Percentiles rank a stretch among this genome's conserved stretches.
phyloP scores from a whole-genome alignment of 805 yeast genomes.

The Saccharomycopsis schoenii region DNA sequence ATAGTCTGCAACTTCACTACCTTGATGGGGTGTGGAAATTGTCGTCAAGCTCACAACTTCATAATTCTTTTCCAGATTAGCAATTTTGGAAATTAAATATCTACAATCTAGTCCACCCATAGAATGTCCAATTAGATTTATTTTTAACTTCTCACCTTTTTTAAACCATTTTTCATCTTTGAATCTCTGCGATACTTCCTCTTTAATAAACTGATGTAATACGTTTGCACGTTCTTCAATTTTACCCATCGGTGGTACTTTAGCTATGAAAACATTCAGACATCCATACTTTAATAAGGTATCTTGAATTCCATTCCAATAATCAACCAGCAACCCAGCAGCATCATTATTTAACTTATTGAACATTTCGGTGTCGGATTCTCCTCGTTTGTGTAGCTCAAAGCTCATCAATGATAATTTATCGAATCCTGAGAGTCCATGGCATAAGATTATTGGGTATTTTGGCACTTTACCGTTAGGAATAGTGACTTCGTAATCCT shows the following conservation, averaged over 20 bases:
- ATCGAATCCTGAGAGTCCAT: slow-evolving; percentile 82
- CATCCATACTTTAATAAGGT: slow-evolving; percentile 55
- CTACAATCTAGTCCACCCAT: slow-evolving; percentile 92
- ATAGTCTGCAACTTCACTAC: slow-evolving; percentile 74
- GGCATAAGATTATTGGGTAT: slow-evolving; percentile 72
- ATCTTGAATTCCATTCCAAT: slow-evolving; percentile 74
- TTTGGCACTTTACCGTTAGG: slow-evolving; percentile 38
- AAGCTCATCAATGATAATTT: slow-evolving; percentile 30
- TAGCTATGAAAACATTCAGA: slow-evolving; percentile 50
- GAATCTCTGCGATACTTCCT: slow-evolving; percentile 5
- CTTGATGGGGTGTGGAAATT: slow-evolving; percentile 80
- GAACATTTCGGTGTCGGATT: slow-evolving; percentile 17
- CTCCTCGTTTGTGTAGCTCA: slow-evolving; percentile 20
- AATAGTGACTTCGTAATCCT: neutral
- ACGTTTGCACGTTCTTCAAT: slow-evolving; percentile 57
- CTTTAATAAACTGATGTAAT: slow-evolving; percentile 41
- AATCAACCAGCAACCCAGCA: slow-evolving; percentile 42
- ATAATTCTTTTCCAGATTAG: slow-evolving; percentile 32
- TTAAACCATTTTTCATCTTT: neutral
- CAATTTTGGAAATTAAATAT: slow-evolving; percentile 52
- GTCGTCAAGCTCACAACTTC: slow-evolving; percentile 72
- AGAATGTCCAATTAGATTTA: slow-evolving; percentile 79
- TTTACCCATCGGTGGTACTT: slow-evolving; percentile 75
- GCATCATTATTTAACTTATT: slow-evolving; percentile 14
- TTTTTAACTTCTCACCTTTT: slow-evolving; percentile 29